Percentiles rank a stretch among this genome's conserved stretches.
Conservation (phyloP, 441 rosid species). For the Aleurites moluccanus region DNA sequence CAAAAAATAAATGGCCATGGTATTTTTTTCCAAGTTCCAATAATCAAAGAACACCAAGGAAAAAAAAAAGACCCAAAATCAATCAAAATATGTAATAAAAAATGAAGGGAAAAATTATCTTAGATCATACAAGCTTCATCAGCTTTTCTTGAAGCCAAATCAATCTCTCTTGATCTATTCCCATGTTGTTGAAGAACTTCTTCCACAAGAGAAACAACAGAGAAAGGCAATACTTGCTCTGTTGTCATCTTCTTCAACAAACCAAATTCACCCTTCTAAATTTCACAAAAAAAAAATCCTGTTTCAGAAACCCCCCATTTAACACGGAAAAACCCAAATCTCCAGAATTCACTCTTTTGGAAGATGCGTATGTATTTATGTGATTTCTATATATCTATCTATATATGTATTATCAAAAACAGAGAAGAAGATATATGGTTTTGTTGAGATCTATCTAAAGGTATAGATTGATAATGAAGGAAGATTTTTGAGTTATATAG, state of each 20-base stretch:
- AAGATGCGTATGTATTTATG: not conserved
- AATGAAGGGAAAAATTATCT: slow-evolving; percentile 9
- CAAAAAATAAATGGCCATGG: not conserved
- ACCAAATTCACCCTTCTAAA: slow-evolving; percentile 4
- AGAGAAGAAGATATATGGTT: slow-evolving; percentile 6
- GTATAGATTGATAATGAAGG: slow-evolving; percentile 10
- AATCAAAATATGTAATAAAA: not conserved
- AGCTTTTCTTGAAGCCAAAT: slow-evolving; percentile 43
- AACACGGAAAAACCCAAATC: slow-evolving; percentile 5
- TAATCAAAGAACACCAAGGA: not conserved
- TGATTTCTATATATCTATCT: slow-evolving; percentile 1
- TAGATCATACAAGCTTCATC: slow-evolving; percentile 75
- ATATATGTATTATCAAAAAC: not conserved
- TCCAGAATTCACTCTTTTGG: slow-evolving; percentile 10
- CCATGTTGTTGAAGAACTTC: slow-evolving; percentile 76
- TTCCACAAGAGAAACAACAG: slow-evolving; percentile 71
- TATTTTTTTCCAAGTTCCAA: not conserved
- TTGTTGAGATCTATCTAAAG: slow-evolving; percentile 10
- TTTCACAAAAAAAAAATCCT: not conserved
- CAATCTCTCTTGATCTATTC: slow-evolving; percentile 41
- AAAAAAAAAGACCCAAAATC: not conserved
- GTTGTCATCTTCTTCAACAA: slow-evolving; percentile 41
- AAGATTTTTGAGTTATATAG: not conserved
- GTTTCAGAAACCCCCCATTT: slow-evolving; percentile 16
- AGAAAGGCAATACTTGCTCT: slow-evolving; percentile 50